Percentiles rank a stretch among this genome's conserved stretches.
These are phyloP conservation scores for Circinella umbellata DNA, from an alignment of 371 early-diverging fungal species.

Conservation along the genomic window DNA sequence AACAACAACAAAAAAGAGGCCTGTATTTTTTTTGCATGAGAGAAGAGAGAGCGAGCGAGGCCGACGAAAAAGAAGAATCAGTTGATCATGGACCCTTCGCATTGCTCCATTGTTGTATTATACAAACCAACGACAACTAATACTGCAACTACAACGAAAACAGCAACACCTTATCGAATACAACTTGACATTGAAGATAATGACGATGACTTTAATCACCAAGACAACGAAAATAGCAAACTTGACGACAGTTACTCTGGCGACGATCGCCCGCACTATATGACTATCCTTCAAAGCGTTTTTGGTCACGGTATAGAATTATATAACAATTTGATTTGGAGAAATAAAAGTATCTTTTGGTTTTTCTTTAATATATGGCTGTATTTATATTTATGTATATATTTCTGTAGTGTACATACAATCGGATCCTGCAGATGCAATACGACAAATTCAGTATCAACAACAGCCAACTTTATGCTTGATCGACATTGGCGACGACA, in stretches of 20 bases:
- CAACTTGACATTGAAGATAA: constrained; percentile 15
- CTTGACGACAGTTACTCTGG: too few species aligned
- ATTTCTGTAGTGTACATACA: constrained; percentile 53
- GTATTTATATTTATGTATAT: too few species aligned
- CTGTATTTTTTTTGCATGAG: constrained; percentile 9
- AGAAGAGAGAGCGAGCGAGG: constrained; percentile 17
- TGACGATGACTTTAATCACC: neutral
- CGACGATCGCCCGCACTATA: constrained; percentile 13
- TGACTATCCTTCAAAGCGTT: constrained; percentile 16
- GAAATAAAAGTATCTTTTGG: neutral
- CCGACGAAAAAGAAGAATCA: constrained; percentile 8
- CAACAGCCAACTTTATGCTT: constrained; percentile 14
- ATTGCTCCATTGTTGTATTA: constrained; percentile 27
- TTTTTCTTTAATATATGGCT: too few species aligned
- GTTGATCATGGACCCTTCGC: constrained; percentile 29
- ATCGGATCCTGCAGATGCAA: constrained; percentile 29
- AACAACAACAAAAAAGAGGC: neutral
- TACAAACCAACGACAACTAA: constrained; percentile 19
- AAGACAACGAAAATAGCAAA: neutral
- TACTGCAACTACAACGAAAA: too few species aligned
- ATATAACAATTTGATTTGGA: neutral
- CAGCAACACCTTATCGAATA: constrained; percentile 19
- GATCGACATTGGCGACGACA: constrained; percentile 23
- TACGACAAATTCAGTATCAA: constrained; percentile 22
- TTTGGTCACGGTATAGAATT: constrained; percentile 28